Evolutionary conservation across 2,329 filamentous ascomycete species (phyloP), one percentile per base, ranked within the genome.

Genomic region (Diaporthe sp.): DNA sequence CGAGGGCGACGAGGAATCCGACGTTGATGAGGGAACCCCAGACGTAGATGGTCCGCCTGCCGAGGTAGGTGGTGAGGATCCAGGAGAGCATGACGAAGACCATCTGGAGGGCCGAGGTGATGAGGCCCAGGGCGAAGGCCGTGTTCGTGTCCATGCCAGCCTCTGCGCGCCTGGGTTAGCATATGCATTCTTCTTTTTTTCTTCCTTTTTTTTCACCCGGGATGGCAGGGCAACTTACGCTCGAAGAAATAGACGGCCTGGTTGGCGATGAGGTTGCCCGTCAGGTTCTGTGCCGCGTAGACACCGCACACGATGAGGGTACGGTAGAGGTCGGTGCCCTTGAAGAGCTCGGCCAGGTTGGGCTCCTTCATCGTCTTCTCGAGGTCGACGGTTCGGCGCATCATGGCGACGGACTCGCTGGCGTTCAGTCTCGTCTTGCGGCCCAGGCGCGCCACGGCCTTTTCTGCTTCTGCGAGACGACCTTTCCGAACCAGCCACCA

Each of bases 11-110:
- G 17, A 93, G 85, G 78, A 93, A 86, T 55, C 80, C 79, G 70
- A 84, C 84, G 83, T 91, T 92, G 83, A 88, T 86, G 57, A 84
- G 80, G 51, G 88, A 88, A 76, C 91, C 91, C 84, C 88, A 92
- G 71, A 93, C 85, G 82, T 92, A 93, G 82, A 93, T 92, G 42
- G 89, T 88, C 71, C 91, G 91, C 75, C 91, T 89, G 81, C 91
- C 91, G 72, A 91, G 86, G 82, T 91, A 93, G 1, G 89, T 88
- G 20, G 90, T 93, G 68, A 94, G 88, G 74, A 93, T 83, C 92
- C 92, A 93, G 75, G 91, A 93, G 57, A 92, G 85, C 88, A 92
- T 92, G 82, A 92, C 90, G 76, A 92, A 87, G 81, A 94, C 83
- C 82, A 83, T 85, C 81, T 92, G 90, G 2, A 93, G 90, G 67